Percentiles rank a stretch among this genome's conserved stretches.
Conservation (phyloP, 305 asterid species). For the Solanum hybrid region DNA sequence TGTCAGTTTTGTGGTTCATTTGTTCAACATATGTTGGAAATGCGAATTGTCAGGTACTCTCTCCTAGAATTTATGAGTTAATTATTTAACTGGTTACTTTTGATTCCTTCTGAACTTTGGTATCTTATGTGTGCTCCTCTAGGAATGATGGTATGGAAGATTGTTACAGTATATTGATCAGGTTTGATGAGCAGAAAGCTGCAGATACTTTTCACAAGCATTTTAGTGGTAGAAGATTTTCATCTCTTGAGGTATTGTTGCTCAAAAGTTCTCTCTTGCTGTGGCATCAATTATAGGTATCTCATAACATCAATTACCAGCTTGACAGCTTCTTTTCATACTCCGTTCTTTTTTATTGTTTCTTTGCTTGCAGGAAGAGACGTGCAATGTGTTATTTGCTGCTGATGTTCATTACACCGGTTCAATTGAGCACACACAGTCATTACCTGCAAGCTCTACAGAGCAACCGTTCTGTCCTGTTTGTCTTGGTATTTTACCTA, state of each 20-base stretch:
- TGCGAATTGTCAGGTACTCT: constrained; percentile 81
- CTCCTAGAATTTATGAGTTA: background rate
- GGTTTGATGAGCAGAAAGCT: constrained; percentile 61
- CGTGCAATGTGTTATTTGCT: constrained; percentile 59
- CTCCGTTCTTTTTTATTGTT: constrained; percentile 5
- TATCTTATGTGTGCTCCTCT: constrained; percentile 8
- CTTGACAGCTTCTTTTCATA: constrained; percentile 1
- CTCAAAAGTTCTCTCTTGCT: background rate
- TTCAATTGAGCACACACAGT: constrained; percentile 74
- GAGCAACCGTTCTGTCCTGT: constrained; percentile 92
- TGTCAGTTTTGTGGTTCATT: constrained; percentile 92
- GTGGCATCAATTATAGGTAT: background rate
- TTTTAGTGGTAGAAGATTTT: constrained; percentile 56
- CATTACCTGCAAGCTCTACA: constrained; percentile 52
- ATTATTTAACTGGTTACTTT: background rate
- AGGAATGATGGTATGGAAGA: constrained; percentile 86
- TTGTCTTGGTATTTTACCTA: constrained; percentile 62
- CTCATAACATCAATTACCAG: constrained; percentile 1
- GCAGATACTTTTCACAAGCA: constrained; percentile 75
- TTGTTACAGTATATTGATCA: constrained; percentile 65
- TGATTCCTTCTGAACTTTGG: constrained; percentile 8
- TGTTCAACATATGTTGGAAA: constrained; percentile 74
- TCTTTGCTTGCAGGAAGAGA: constrained; percentile 48
- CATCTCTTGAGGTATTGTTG: constrained; percentile 70
- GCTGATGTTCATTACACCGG: constrained; percentile 80